phyloP scores from a whole-genome alignment of 768 basidiomycete species.

The Pleurotus ostreatus region DNA sequence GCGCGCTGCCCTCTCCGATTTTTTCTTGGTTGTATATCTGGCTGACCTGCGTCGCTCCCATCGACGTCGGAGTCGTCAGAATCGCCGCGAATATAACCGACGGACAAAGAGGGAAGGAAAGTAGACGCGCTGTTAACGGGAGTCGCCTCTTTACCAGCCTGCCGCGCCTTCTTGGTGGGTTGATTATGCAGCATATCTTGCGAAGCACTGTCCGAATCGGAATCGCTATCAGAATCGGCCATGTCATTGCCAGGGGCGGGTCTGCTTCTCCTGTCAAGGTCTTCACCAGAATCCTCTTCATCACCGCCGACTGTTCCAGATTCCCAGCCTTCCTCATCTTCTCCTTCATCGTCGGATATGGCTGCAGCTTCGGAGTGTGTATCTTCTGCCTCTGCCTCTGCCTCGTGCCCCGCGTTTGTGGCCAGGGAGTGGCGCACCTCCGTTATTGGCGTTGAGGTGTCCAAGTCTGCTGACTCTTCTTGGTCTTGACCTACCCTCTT shows the following conservation, averaged over 20 bases:
- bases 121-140: conserved; percentile 30
- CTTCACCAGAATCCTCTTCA: conserved; percentile 28
- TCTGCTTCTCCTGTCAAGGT: conserved; percentile 6
- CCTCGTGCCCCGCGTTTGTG: conserved; percentile 17
- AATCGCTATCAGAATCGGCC: conserved; percentile 19
- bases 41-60: conserved; percentile 54
- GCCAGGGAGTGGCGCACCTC: conserved; percentile 15
- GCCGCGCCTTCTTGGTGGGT: conserved; percentile 18
- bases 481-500: conserved; percentile 5
- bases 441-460: conserved; percentile 22
- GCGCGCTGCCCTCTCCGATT: conserved; percentile 93
- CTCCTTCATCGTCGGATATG: conserved; percentile 15
- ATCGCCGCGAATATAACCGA: conserved; percentile 79
- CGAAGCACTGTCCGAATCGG: conserved; percentile 18
- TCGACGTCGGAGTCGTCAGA: conserved; percentile 77
- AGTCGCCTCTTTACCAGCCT: neutral
- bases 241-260: conserved; percentile 19
- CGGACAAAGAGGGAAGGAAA: conserved; percentile 86
- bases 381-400: conserved; percentile 18
- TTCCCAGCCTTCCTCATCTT: conserved; percentile 33
- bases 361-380: conserved; percentile 9
- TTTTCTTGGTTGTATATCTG: conserved; percentile 58
- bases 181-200: conserved; percentile 25
- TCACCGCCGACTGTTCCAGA: conserved; percentile 37
- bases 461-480: conserved; percentile 6